Evolutionary conservation across 2,329 filamentous ascomycete genomes (phyloP).

Genomic region (Emmonsiellopsis sp.): DNA sequence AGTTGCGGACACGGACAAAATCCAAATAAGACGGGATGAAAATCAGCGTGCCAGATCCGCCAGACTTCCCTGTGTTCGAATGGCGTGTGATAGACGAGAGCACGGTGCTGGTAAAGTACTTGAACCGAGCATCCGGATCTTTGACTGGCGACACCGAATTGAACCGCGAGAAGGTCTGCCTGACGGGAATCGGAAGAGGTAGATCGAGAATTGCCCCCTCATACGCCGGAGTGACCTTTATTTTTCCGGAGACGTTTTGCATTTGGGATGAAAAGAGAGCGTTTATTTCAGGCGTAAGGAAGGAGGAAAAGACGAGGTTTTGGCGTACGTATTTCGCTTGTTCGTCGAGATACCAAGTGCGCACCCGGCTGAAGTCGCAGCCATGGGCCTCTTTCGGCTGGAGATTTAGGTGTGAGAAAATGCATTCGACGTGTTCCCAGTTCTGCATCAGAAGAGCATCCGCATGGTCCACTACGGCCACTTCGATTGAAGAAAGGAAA

Average conservation of each 20-base stretch:
- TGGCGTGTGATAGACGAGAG: slow-evolving; percentile 66
- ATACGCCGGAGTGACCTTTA: slow-evolving; percentile 63
- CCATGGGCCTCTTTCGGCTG: slow-evolving; percentile 84
- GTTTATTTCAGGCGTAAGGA: slow-evolving; percentile 81
- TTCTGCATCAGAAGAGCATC: slow-evolving; percentile 96
- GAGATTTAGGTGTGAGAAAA: slow-evolving; percentile 84
- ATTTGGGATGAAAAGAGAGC: slow-evolving; percentile 67
- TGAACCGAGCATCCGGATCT: slow-evolving; percentile 83
- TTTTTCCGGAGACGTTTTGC: slow-evolving; percentile 70
- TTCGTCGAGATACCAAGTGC: slow-evolving; percentile 87
- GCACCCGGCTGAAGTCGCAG: slow-evolving; percentile 85
- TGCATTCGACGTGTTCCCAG: slow-evolving; percentile 90
- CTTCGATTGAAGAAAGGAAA: slow-evolving; percentile 87
- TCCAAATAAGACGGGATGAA: slow-evolving; percentile 93
- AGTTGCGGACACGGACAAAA: slow-evolving; percentile 87
- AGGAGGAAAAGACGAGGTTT: slow-evolving; percentile 71
- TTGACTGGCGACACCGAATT: slow-evolving; percentile 58
- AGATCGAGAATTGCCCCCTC: slow-evolving; percentile 65
- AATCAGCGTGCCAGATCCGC: slow-evolving; percentile 64
- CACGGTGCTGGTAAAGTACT: slow-evolving; percentile 77
- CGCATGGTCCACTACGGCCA: slow-evolving; percentile 83
- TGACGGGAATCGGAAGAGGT: slow-evolving; percentile 53
- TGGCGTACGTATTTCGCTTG: slow-evolving; percentile 75
- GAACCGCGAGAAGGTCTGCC: slow-evolving; percentile 86
- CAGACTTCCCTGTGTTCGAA: slow-evolving; percentile 36